phyloP scores from a whole-genome alignment of 2,329 filamentous ascomycete species.

The Sphaerulina musiva region DNA sequence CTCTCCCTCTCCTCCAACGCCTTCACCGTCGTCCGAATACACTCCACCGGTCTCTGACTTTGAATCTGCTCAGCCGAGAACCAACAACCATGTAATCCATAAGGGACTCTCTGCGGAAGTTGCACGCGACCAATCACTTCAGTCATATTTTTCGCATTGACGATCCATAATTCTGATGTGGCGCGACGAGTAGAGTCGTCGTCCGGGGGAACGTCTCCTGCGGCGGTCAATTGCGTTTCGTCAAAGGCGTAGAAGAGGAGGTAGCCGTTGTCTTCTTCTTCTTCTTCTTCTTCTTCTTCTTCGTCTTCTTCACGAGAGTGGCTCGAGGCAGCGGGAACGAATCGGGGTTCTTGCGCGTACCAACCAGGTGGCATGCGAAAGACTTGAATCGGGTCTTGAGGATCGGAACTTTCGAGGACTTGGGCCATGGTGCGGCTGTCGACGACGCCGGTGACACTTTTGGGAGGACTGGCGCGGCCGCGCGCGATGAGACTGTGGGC shows the following conservation, averaged over 20 bases:
- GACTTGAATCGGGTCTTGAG: conserved; percentile 47
- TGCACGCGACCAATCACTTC: conserved; percentile 53
- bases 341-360: conserved; percentile 62
- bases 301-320: no score
- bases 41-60: conserved; percentile 41
- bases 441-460: conserved; percentile 53
- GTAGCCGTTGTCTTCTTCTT: conserved; percentile 59
- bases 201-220: conserved; percentile 26
- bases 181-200: conserved; percentile 32
- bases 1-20: conserved; percentile 19
- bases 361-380: conserved; percentile 56
- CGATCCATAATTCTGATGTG: conserved; percentile 60
- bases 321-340: conserved; percentile 46
- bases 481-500: conserved; percentile 47
- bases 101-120: conserved; percentile 62
- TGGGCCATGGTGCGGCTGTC: conserved; percentile 52
- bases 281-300: conserved; percentile 45
- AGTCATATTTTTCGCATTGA: conserved; percentile 58
- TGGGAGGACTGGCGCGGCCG: conserved; percentile 38
- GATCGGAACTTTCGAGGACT: conserved; percentile 44
- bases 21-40: conserved; percentile 26
- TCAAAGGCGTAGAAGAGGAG: conserved; percentile 65
- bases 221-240: conserved; percentile 51
- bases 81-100: conserved; percentile 61
- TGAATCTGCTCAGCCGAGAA: conserved; percentile 50